These are phyloP conservation scores for Candida caryicola DNA, from an alignment of 805 yeast species.

Conservation along the genomic window DNA sequence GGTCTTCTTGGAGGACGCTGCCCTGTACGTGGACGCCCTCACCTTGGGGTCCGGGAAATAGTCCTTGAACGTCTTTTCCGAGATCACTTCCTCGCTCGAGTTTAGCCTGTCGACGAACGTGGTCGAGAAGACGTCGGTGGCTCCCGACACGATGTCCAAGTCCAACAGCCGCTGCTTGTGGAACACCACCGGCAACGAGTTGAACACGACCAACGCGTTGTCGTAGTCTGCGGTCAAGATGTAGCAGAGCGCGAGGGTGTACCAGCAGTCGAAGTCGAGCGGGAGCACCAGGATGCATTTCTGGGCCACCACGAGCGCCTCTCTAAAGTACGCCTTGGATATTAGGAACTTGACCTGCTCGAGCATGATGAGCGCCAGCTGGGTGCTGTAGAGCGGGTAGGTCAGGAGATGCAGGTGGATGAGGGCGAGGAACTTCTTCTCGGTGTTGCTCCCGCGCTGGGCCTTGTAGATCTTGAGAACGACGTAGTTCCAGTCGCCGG, in stretches of 20 bases:
- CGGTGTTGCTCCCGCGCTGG: slow-evolving; percentile 21
- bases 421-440: slow-evolving; percentile 20
- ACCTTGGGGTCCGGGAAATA: slow-evolving; percentile 29
- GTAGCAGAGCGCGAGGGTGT: slow-evolving; percentile 57
- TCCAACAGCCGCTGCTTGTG: slow-evolving; percentile 8
- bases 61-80: slow-evolving; percentile 24
- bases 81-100: slow-evolving; percentile 22
- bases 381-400: slow-evolving; percentile 27
- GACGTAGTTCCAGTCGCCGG: slow-evolving; percentile 23
- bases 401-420: slow-evolving; percentile 13
- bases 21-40: slow-evolving; percentile 5
- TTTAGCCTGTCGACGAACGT: slow-evolving; percentile 19
- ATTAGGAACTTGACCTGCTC: slow-evolving; percentile 66
- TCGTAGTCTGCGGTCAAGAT: slow-evolving; percentile 52
- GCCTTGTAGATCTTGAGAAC: slow-evolving; percentile 23
- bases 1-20: neutral
- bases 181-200: slow-evolving; percentile 63
- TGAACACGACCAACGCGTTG: slow-evolving; percentile 63
- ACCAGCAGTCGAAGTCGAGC: slow-evolving; percentile 74
- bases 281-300: slow-evolving; percentile 69
- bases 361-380: slow-evolving; percentile 55
- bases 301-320: slow-evolving; percentile 59
- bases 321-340: slow-evolving; percentile 47
- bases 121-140: slow-evolving; percentile 24
- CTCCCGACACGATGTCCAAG: slow-evolving; percentile 20